Evolutionary conservation across 2,329 filamentous ascomycete genomes (phyloP), one percentile per base, ranked within the genome.

Genomic region (Pseudogymnoascus sp.): DNA sequence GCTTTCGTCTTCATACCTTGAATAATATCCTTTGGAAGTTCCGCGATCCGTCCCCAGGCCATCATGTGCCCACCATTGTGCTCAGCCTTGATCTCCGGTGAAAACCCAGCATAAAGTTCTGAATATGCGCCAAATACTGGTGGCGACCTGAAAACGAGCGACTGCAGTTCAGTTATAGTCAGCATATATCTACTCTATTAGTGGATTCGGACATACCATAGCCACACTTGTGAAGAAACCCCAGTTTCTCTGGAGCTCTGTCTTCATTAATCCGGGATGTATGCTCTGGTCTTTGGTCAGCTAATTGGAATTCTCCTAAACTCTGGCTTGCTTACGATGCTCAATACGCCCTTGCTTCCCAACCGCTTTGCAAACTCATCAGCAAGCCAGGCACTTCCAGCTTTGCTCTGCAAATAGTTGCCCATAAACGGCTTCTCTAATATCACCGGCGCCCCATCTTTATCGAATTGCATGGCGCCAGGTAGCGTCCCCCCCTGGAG

Each of bases 241-340:
- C 61, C 64, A 62, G 60, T 75, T 68, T 30, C 74, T 66, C 52
- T 73, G 69, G 12, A 78, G 64, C 25, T 74, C 72, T 6, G 75
- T 77, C 41, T 63, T 68, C 66, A 78, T 71, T 36, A 77, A 74
- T 0, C 77, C 77, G 0, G 77, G 77, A 65, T 79, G 77, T 30
- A 76, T 64, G 22, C 65, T 62, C 66, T 70, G 28, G 30, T 4
- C n/a, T 30, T 58, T 8, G 42, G 61, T 65, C 63, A 65, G 62
- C 63, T 19, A 30, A 19, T 55, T 19, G 28, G 28, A 19, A 12
- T 12, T 19, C 9, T 19, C 38, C 12, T 60, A 39, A 38, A 52
- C 59, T 62, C 65, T 39, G 66, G 33, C 16, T 22, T 61, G 63
- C 69, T 65, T 64, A 67, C 70, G 6, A 75, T 69, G 61, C 72